phyloP scores from a whole-genome alignment of 2,329 filamentous ascomycete genomes.

The Penicillium rolfsii region DNA sequence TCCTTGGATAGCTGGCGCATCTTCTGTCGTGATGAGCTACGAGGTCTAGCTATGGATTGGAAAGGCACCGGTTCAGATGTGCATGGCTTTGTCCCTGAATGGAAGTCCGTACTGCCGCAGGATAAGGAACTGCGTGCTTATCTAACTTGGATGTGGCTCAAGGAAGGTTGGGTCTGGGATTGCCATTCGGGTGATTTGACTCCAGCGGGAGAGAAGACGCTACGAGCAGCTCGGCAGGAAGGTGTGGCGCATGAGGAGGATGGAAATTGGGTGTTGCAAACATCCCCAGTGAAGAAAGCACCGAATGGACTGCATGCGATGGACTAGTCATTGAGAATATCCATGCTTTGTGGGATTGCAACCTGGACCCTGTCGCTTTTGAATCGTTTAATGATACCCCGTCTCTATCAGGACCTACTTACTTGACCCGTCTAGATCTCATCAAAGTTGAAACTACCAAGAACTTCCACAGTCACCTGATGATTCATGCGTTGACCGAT shows the following conservation, averaged over 20 bases:
- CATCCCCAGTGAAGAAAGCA: conserved; percentile 38
- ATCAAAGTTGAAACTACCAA: background rate
- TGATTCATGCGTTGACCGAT: background rate
- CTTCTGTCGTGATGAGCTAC: conserved; percentile 80
- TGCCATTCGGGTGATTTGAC: conserved; percentile 63
- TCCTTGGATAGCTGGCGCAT: conserved; percentile 90
- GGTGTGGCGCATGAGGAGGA: conserved; percentile 48
- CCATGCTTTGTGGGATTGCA: background rate
- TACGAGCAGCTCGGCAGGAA: conserved; percentile 43
- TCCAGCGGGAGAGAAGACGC: conserved; percentile 44
- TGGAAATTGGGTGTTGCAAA: conserved; percentile 45
- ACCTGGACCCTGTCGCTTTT: background rate
- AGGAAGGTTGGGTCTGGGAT: conserved; percentile 83
- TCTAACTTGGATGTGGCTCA: conserved; percentile 88
- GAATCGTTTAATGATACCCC: conserved; percentile 15
- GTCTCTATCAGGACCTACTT: background rate
- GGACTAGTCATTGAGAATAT: background rate
- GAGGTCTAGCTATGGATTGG: conserved; percentile 68
- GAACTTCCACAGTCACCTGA: background rate
- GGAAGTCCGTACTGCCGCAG: conserved; percentile 79
- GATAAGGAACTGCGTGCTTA: conserved; percentile 91
- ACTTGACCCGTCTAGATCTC: background rate
- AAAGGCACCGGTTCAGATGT: conserved; percentile 58
- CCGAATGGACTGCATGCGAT: conserved; percentile 31
- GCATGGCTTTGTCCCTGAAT: conserved; percentile 74